These are phyloP conservation scores for Euphorbia schlechtendalii DNA, from an alignment of 441 rosid genomes.

Conservation along the genomic window DNA sequence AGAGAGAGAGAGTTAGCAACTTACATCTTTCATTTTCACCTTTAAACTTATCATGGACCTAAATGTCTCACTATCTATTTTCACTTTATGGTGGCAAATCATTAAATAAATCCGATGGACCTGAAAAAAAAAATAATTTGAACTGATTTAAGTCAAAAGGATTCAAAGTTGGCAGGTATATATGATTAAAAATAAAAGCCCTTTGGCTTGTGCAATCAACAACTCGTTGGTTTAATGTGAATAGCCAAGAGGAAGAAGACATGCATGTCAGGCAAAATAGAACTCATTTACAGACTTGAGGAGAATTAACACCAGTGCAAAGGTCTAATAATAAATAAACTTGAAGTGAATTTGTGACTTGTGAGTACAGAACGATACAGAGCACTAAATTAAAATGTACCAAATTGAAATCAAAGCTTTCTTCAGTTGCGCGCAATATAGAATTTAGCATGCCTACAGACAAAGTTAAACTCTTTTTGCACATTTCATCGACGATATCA, in stretches of 20 bases:
- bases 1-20: slow-evolving; percentile 20
- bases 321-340: background rate
- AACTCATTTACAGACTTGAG: background rate
- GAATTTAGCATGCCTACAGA: slow-evolving; percentile 40
- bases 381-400: slow-evolving; percentile 30
- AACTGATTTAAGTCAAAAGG: slow-evolving; percentile 5
- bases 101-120: slow-evolving; percentile 57
- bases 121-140: slow-evolving; percentile 26
- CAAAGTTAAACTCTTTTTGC: slow-evolving; percentile 43
- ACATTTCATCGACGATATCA: slow-evolving; percentile 58
- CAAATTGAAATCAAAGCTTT: slow-evolving; percentile 53
- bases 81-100: slow-evolving; percentile 42
- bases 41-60: slow-evolving; percentile 55
- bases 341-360: background rate
- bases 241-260: slow-evolving; percentile 1
- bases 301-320: background rate
- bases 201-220: slow-evolving; percentile 3
- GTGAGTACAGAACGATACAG: background rate
- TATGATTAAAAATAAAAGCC: background rate
- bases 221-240: background rate
- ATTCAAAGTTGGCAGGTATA: background rate
- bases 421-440: slow-evolving; percentile 46
- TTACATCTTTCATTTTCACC: slow-evolving; percentile 81
- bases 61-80: slow-evolving; percentile 61
- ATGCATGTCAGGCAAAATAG: background rate